Conservation (phyloP, 441 rosid species). For the Manihot esculenta region DNA sequence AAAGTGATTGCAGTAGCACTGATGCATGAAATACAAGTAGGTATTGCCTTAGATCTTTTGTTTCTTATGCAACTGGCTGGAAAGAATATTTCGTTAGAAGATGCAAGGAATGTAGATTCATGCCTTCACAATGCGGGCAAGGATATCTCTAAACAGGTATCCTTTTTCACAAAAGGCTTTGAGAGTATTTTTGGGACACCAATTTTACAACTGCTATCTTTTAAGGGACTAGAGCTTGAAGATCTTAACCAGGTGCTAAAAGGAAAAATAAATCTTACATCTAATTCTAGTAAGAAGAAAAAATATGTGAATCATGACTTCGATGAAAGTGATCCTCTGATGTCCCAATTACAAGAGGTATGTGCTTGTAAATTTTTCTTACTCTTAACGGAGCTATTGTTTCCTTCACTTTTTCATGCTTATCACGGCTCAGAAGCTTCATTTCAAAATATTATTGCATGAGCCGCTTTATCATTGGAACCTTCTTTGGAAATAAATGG, state of each 20-base stretch:
- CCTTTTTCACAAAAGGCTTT: neutral
- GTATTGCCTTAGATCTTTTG: too few relatives aligned
- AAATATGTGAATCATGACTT: too few relatives aligned
- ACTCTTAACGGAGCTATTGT: too few relatives aligned
- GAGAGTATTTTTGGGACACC: neutral
- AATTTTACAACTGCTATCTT: neutral
- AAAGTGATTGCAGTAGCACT: constrained; percentile 3
- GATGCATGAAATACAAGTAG: neutral
- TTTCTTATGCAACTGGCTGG: neutral
- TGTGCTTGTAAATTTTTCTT: too few relatives aligned
- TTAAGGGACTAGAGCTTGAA: constrained; percentile 46
- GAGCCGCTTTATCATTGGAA: too few relatives aligned
- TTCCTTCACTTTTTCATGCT: too few relatives aligned
- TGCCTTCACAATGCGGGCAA: neutral
- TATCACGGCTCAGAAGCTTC: too few relatives aligned
- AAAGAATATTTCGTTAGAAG: neutral
- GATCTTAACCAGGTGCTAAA: constrained; percentile 54
- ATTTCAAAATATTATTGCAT: too few relatives aligned
- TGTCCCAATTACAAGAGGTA: too few relatives aligned
- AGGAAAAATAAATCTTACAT: neutral
- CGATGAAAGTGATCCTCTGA: too few relatives aligned
- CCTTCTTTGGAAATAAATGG: too few relatives aligned
- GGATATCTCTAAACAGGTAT: neutral
- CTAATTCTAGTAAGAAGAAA: neutral
- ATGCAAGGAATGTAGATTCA: neutral